Evolutionary conservation across 2,329 filamentous ascomycete species (phyloP).

Genomic region (Rhexocercosporidium sp.): DNA sequence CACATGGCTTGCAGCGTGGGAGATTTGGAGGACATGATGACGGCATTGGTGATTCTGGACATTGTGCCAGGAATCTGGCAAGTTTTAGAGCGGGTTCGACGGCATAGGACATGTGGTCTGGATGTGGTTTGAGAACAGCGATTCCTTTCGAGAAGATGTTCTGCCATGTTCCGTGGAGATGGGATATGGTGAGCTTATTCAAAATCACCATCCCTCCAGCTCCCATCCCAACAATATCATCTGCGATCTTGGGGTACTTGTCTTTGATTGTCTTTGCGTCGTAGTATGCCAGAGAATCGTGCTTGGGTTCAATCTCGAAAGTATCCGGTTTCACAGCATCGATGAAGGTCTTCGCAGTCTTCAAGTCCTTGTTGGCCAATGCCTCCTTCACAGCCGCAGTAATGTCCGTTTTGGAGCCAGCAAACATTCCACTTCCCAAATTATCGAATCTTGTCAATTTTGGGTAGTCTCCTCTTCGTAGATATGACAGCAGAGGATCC

Average conservation of each 20-base stretch:
- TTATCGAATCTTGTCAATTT: conserved; percentile 75
- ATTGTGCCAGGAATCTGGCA: conserved; percentile 76
- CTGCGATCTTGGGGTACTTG: conserved; percentile 70
- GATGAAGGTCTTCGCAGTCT: conserved; percentile 65
- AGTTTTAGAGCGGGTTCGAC: conserved; percentile 73
- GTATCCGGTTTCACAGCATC: conserved; percentile 62
- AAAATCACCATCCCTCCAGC: conserved; percentile 69
- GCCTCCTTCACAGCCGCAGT: conserved; percentile 65
- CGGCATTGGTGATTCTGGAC: conserved; percentile 74
- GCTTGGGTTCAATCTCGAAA: conserved; percentile 68
- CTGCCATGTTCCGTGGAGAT: conserved; percentile 87
- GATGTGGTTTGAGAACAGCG: conserved; percentile 78
- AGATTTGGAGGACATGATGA: conserved; percentile 84
- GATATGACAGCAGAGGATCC: conserved; percentile 71
- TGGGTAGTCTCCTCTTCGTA: conserved; percentile 78
- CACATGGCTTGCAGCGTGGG: conserved; percentile 76
- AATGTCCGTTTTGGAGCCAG: conserved; percentile 69
- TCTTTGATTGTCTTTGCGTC: conserved; percentile 63
- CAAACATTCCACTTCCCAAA: conserved; percentile 74
- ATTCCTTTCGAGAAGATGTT: conserved; percentile 78
- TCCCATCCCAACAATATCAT: conserved; percentile 61
- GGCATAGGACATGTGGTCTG: conserved; percentile 75
- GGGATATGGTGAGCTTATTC: conserved; percentile 78
- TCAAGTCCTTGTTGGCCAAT: conserved; percentile 59
- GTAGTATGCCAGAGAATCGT: conserved; percentile 80